These are phyloP conservation scores for Penicillium sumatraense DNA, from an alignment of 2,329 filamentous ascomycete species.

Conservation along the genomic window DNA sequence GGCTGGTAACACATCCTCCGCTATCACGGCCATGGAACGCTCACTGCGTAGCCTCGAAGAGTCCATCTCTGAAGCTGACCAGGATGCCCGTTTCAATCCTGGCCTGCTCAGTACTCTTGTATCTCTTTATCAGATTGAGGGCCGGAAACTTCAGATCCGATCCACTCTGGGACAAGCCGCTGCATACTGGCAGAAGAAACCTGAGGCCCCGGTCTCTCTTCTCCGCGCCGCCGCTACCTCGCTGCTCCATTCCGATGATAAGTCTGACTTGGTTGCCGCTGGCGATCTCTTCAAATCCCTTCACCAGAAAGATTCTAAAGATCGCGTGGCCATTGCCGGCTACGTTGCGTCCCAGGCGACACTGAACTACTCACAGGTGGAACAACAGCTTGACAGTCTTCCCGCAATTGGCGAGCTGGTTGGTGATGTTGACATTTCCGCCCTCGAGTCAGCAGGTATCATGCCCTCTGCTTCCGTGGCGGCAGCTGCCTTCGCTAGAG, in stretches of 20 bases:
- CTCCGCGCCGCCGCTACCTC: constrained; percentile 81
- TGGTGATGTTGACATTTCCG: constrained; percentile 46
- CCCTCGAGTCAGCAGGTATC: constrained; percentile 52
- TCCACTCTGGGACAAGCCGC: constrained; percentile 78
- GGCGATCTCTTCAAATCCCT: constrained; percentile 79
- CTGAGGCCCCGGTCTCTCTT: constrained; percentile 65
- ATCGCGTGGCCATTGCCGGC: constrained; percentile 75
- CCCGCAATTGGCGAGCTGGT: constrained; percentile 48
- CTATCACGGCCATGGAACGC: constrained; percentile 73
- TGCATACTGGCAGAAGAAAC: constrained; percentile 74
- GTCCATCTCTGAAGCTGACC: constrained; percentile 58
- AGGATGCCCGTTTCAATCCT: constrained; percentile 78
- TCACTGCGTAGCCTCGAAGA: constrained; percentile 75
- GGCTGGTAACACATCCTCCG: constrained; percentile 71
- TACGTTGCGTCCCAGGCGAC: constrained; percentile 82
- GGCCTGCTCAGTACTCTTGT: constrained; percentile 81
- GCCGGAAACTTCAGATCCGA: constrained; percentile 73
- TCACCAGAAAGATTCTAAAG: constrained; percentile 64
- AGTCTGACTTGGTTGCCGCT: constrained; percentile 70
- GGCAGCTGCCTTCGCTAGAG: constrained; percentile 37
- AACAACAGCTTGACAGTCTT: constrained; percentile 42
- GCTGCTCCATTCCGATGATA: constrained; percentile 74
- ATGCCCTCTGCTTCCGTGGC: constrained; percentile 38
- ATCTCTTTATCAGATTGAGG: constrained; percentile 76
- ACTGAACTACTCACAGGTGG: constrained; percentile 41